Evolutionary conservation across 305 asterid species (phyloP).

Genomic region (Lippia alba): DNA sequence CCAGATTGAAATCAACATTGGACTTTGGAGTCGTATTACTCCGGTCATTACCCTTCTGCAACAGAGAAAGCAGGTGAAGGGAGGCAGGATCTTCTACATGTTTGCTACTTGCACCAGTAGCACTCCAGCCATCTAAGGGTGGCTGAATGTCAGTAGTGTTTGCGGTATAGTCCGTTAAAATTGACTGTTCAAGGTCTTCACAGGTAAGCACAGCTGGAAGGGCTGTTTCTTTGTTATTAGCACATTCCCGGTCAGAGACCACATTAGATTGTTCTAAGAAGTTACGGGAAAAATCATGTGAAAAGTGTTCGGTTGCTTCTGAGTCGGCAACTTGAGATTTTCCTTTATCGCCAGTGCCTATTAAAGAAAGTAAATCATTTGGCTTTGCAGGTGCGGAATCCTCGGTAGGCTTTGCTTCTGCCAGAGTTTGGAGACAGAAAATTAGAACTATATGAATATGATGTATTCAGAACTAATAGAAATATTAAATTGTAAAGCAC

Average conservation of each 20-base stretch:
- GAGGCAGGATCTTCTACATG: slow-evolving; percentile 55
- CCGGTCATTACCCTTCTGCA: slow-evolving; percentile 53
- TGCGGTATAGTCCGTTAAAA: slow-evolving; percentile 59
- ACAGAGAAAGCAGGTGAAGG: slow-evolving; percentile 64
- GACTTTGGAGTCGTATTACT: slow-evolving; percentile 30
- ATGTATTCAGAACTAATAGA: slow-evolving; percentile 3
- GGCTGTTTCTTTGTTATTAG: slow-evolving; percentile 41
- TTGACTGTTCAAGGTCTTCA: slow-evolving; percentile 81
- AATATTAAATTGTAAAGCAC: slow-evolving; percentile 3
- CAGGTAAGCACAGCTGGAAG: slow-evolving; percentile 62
- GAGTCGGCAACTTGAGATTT: slow-evolving; percentile 38
- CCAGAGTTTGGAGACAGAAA: slow-evolving; percentile 20
- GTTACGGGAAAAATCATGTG: slow-evolving; percentile 35
- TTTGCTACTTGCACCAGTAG: slow-evolving; percentile 37
- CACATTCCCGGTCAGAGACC: slow-evolving; percentile 40
- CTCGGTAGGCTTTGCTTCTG: slow-evolving; percentile 37
- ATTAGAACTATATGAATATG: slow-evolving; percentile 3
- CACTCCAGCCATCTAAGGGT: slow-evolving; percentile 35
- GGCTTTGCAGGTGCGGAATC: slow-evolving; percentile 48
- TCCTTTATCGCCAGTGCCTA: slow-evolving; percentile 61
- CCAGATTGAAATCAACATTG: slow-evolving; percentile 30
- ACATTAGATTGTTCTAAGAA: slow-evolving; percentile 43
- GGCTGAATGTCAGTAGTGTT: slow-evolving; percentile 38
- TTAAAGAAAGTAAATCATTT: slow-evolving; percentile 58
- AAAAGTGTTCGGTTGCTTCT: slow-evolving; percentile 35